phyloP scores from a whole-genome alignment of 176 grass and related monocot genomes.

The Carex scoparia region DNA sequence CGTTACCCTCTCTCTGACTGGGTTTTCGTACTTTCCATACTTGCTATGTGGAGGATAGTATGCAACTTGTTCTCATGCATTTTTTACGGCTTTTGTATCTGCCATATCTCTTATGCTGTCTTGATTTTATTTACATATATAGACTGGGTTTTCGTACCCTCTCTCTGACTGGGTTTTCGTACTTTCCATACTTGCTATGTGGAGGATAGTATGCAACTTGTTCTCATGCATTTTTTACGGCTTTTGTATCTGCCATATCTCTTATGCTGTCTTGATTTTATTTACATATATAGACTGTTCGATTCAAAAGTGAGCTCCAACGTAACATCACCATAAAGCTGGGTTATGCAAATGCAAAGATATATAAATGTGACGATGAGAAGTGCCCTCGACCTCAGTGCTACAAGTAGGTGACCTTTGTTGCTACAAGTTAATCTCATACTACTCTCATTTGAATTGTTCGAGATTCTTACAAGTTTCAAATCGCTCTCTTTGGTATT shows the following conservation, averaged over 20 bases:
- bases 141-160: conserved; percentile 38
- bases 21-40: not conserved
- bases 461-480: not conserved
- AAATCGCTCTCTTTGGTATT: not conserved
- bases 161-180: not conserved
- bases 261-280: not conserved
- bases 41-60: not conserved
- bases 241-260: not conserved
- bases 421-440: not conserved
- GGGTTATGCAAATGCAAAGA: conserved; percentile 97
- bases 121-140: conserved; percentile 8
- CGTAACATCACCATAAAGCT: conserved; percentile 98
- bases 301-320: conserved; percentile 95
- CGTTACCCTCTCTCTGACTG: not conserved
- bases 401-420: conserved; percentile 73
- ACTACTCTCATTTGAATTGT: not conserved
- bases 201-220: not conserved
- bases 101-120: not conserved
- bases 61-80: not conserved
- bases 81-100: not conserved
- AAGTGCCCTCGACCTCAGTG: conserved; percentile 79
- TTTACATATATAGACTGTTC: conserved; percentile 59
- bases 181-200: not conserved
- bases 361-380: conserved; percentile 90
- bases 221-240: not conserved